Base-by-base conservation (phyloP, 1,284 basidiomycete species). In the Rhodotorula sp. region DNA sequence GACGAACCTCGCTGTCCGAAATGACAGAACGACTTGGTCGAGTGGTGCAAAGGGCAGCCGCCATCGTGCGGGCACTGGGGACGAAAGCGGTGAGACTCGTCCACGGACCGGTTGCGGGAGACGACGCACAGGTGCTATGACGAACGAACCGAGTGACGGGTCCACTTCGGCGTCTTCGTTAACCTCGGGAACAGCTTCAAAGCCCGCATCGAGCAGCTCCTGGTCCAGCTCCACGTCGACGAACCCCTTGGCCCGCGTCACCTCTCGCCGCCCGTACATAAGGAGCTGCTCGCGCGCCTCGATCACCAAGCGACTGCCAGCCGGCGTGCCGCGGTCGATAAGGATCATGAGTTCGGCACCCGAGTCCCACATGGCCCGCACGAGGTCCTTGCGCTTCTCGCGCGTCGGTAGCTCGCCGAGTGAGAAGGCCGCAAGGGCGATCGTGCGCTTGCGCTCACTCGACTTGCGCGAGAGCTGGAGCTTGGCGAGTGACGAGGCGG, bases 11-110 rank as follows among this genome's bases (percentile, higher is more conserved):
- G 87, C 80, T 98, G 95, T 9, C 87, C 87, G 82, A 97, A 97
- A 16, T 89, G 87, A 79, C 96, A 98, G 49, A 89, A 85, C 23
- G 67, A 44, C 56, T 83, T 81, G 14, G 75, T 74, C 10, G 44
- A 88, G 80, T 78, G 84, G 56, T 80, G 80, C 9, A 87, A 78
- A 1, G 97, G 96, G 80, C 97, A 99, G 41, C 85, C 84, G 21
- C 85, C 85, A 80, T 99, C 95, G 80, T 99, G 96, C 34, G 97
- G 92, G 80, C 97, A 99, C 86, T 94, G 81, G n/a, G 4, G 10
- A 3, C 27, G n/a, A 7, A 3, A 57, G 10, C 8, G 23, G 42
- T 9, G 25, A 27, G n/a, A 27, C 4, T 34, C 34, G 34, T 34
- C 34, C 34, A 34, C 34, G 34, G 34, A 34, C 34, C 34, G 34